A percentile compares a stretch with the other conserved stretches of the same genome.
Evolutionary conservation across 176 grass and related monocot species (phyloP).

Genomic region (Phoenix roebelenii): DNA sequence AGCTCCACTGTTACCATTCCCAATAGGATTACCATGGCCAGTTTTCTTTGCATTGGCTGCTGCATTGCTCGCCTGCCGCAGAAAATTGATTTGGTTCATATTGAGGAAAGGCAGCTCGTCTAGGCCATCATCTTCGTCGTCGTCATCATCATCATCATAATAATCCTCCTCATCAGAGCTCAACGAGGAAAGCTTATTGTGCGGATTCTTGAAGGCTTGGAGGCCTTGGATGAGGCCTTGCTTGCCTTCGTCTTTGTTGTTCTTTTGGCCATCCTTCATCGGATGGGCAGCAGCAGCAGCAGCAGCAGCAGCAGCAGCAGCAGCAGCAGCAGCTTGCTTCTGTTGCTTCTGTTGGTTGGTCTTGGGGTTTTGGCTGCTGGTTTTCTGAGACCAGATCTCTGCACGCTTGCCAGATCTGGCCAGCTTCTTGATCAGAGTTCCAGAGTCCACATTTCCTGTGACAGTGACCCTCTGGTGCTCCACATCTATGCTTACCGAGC

Average conservation of each 20-base stretch:
- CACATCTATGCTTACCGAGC: constrained; percentile 67
- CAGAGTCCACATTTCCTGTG: constrained; percentile 52
- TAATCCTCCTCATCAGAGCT: constrained; percentile 62
- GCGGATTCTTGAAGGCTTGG: constrained; percentile 80
- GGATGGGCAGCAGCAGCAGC: constrained; percentile 9
- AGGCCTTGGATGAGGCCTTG: constrained; percentile 78
- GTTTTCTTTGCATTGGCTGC: constrained; percentile 32
- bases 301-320: not conserved
- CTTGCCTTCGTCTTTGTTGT: constrained; percentile 56
- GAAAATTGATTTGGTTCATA: constrained; percentile 64
- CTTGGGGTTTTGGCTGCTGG: constrained; percentile 48
- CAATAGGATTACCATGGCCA: constrained; percentile 14
- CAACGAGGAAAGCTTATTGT: constrained; percentile 47
- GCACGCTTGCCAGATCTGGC: constrained; percentile 74
- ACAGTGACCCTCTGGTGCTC: constrained; percentile 90
- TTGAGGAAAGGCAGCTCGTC: constrained; percentile 62
- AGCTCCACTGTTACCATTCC: constrained; percentile 13
- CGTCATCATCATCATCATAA: constrained; percentile 44
- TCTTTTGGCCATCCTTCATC: constrained; percentile 32
- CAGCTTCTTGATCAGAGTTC: constrained; percentile 76
- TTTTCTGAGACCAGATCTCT: constrained; percentile 65
- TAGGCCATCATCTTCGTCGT: constrained; percentile 64
- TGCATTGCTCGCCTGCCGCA: constrained; percentile 26
- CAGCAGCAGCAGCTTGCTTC: constrained; percentile 26
- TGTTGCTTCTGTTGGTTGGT: constrained; percentile 37